phyloP scores from a whole-genome alignment of 768 basidiomycete species.

The Filobasidium wieringae region DNA sequence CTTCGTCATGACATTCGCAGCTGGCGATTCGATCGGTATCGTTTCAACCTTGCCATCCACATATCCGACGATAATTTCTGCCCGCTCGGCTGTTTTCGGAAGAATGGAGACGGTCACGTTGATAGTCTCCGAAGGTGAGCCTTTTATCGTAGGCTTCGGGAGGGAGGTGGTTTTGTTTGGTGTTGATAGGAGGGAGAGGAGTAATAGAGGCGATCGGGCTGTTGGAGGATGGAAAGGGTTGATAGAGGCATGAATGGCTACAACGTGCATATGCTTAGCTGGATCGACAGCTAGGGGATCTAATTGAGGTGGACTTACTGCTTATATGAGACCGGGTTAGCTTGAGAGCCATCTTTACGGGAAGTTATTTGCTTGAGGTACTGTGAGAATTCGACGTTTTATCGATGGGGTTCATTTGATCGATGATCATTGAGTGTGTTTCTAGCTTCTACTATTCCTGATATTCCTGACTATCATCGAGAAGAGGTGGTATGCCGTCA shows the following conservation, averaged over 20 bases:
- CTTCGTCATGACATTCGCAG: neutral
- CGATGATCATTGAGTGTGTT: no score
- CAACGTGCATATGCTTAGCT: neutral
- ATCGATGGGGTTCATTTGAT: no score
- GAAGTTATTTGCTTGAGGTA: no score
- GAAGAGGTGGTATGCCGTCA: no score
- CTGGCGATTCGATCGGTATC: neutral
- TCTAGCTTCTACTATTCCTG: no score
- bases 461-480: no score
- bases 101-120: constrained; percentile 14
- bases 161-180: constrained; percentile 5
- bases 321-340: constrained; percentile 14
- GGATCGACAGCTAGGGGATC: neutral
- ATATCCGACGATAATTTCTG: constrained; percentile 9
- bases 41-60: constrained; percentile 14
- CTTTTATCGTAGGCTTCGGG: neutral
- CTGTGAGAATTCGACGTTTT: no score
- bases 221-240: constrained; percentile 17
- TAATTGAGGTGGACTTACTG: constrained; percentile 2
- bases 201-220: constrained; percentile 10
- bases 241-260: constrained; percentile 11
- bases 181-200: constrained; percentile 11
- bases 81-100: neutral
- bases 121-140: constrained; percentile 1
- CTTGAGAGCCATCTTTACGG: neutral